Evolutionary conservation across 1,284 basidiomycete genomes (phyloP), one percentile per base, ranked within the genome.

Genomic region (Flammula alnicola): DNA sequence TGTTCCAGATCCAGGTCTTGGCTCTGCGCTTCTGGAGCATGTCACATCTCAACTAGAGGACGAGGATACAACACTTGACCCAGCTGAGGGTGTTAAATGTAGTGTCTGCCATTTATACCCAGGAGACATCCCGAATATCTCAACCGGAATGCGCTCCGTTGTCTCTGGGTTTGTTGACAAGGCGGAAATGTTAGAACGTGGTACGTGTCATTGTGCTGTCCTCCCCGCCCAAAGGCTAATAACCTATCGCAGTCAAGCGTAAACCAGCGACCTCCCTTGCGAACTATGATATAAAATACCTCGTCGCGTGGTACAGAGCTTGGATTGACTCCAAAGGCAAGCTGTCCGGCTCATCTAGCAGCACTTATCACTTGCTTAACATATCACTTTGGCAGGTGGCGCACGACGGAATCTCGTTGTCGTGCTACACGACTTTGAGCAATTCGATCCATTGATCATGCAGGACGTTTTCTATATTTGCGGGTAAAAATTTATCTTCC

Each of bases 391-490:
- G 20, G 27, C 1, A 5, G 27, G 11, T 26, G 33, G 47, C 23
- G 20, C 57, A 16, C 62, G 65, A 6, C 67, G 61, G 7, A 64
- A 74, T 31, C 73, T 90, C 1, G 72, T 82, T 11, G 69, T 85
- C 5, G 60, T 88, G 9, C 60, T 90, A 14, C 83, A 86, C 49
- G 81, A 86, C 44, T 87, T 91, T 55, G 87, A 91, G 59, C 80
- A 83, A 60, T 79, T 86, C 40, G 84, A 87, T 44, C 65, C 77
- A 0, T 42, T 58, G 1, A 72, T 88, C 4, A 65, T 89, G 40
- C 80, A 84, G 57, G 85, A 89, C 57, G 58, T 88, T 7, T 79
- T 88, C 37, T 77, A 84, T 49, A 83, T 89, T 19, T 86, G 79
- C 72, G 87, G 84, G 86, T 84, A 20, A n/a, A n/a, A n/a, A n/a